Evolutionary conservation across 805 yeast species (phyloP), one percentile per base, ranked within the genome.

Genomic region (Myxozyma monticola): DNA sequence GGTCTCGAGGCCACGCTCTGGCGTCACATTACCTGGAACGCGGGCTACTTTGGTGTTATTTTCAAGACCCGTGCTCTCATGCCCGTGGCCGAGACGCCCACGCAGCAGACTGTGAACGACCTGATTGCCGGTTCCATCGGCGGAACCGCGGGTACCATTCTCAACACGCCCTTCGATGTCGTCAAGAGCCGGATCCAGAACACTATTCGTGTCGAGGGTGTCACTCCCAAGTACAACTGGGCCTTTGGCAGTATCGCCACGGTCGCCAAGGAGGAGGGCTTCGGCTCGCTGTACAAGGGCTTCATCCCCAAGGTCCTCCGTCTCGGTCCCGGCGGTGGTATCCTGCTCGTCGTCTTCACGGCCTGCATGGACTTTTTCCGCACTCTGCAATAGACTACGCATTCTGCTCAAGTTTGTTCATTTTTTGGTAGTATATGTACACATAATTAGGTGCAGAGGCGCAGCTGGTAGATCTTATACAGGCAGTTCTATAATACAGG

Each of bases 311-410:
- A 93, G 76, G 97, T 93, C 10, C 76, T 93, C 66, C 84, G 99
- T 79, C 77, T 93, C 60, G 99, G 98, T 41, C 99, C 99, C 54
- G 99, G 99, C 66, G 99, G 99, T 69, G 99, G 99, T 76, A 89
- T 93, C 61, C 75, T 93, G 65, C 78, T 93, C 68, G 98, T 93
- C 42, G 99, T 93, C n/a, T 93, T 89, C 77, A 88, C 96, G 37
- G 76, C 88, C 21, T 82, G 90, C 58, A 89, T 90, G 95, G 96
- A 90, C 68, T 88, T 88, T 75, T 93, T 93, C 77, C 62, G 68
- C 7, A 25, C 60, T 9, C 54, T 60, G 29, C 50, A 51, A 39
- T 53, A 53, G 42, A 17, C 22, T 15, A 26, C 12, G 12, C 20
- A 6, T 7, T 20, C 38, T 8, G 7, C 25, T 17, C 25, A 35